phyloP scores from a whole-genome alignment of 2,329 filamentous ascomycete species.

The Penicillium glabrum region DNA sequence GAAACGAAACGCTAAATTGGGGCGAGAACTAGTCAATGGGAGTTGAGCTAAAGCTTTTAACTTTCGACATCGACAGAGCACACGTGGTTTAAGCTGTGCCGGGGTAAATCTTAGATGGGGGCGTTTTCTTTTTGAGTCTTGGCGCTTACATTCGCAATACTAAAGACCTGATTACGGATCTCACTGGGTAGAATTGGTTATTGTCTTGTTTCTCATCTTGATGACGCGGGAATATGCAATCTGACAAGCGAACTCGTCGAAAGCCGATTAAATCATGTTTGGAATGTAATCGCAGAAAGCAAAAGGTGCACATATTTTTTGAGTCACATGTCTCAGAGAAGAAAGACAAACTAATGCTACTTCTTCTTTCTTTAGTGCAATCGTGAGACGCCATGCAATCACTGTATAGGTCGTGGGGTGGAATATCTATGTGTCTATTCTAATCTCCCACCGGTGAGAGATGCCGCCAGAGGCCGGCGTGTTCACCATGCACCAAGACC shows the following conservation, averaged over 20 bases:
- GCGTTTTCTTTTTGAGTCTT: constrained; percentile 6
- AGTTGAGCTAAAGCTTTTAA: constrained; percentile 2
- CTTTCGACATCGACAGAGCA: constrained; percentile 2
- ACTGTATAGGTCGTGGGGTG: constrained; percentile 14
- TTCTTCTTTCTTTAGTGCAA: constrained; percentile 11
- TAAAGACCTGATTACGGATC: neutral
- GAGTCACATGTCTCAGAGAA: neutral
- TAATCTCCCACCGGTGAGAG: neutral
- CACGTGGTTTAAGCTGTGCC: constrained; percentile 6
- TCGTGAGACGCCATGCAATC: constrained; percentile 18
- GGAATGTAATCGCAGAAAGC: constrained; percentile 19
- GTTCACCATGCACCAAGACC: neutral
- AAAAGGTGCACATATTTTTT: constrained; percentile 7
- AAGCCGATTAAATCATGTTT: constrained; percentile 20
- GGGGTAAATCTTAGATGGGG: constrained; percentile 9
- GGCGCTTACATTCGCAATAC: constrained; percentile 5
- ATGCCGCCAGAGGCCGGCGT: neutral
- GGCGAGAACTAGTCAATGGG: neutral
- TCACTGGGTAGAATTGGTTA: neutral
- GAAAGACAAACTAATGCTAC: neutral
- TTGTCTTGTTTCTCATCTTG: neutral
- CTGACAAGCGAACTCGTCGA: constrained; percentile 11
- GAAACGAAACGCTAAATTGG: neutral
- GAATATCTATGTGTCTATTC: constrained; percentile 17
- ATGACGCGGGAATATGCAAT: constrained; percentile 9